Conservation (phyloP, 2,329 filamentous ascomycete species). For the Pyricularia pennisetigena region DNA sequence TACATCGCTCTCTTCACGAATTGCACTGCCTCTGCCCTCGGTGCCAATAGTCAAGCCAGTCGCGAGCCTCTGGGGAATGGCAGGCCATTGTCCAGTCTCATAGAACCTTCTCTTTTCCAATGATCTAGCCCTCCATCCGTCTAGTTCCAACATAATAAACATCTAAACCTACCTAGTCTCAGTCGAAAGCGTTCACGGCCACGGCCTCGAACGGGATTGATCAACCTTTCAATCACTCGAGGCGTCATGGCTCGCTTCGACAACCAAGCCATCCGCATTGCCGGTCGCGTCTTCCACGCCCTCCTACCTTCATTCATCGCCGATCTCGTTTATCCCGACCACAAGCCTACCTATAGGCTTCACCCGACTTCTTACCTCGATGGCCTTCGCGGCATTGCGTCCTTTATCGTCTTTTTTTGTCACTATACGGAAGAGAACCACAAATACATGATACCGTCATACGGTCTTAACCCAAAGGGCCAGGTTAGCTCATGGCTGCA, state of each 20-base stretch:
- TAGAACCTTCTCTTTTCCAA: background rate
- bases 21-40: background rate
- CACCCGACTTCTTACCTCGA: conserved; percentile 38
- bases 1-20: background rate
- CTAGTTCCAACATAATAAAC: background rate
- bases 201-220: background rate
- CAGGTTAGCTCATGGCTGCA: conserved; percentile 25
- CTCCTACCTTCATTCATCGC: conserved; percentile 24
- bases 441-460: conserved; percentile 21
- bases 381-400: conserved; percentile 37
- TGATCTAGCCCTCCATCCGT: background rate
- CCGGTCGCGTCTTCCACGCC: background rate
- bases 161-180: background rate
- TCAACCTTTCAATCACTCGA: background rate
- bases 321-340: conserved; percentile 19
- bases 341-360: conserved; percentile 15
- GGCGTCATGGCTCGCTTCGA: background rate
- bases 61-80: background rate
- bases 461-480: conserved; percentile 24
- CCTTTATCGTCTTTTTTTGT: conserved; percentile 36
- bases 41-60: background rate
- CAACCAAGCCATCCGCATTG: background rate
- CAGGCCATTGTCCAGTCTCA: background rate
- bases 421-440: conserved; percentile 34
- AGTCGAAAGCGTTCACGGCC: background rate